Base-by-base conservation (phyloP, 257 asterid genomes). In the Solanum stenotomum region DNA sequence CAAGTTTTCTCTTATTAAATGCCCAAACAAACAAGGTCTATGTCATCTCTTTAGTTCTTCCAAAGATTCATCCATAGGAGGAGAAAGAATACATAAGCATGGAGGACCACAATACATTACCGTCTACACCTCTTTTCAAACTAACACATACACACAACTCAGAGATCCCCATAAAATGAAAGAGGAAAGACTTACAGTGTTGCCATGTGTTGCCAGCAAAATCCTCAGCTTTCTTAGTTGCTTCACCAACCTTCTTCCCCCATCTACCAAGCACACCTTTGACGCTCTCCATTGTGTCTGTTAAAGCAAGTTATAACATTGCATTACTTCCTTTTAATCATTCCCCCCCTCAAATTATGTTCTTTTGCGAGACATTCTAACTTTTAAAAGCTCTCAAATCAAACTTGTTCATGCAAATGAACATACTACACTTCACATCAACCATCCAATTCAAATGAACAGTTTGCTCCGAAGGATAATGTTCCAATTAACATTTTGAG, bases 181-280 rank as follows among this genome's bases (percentile, higher is more conserved):
- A 61, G 67, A 67, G 3, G 67, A 88, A 75, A 85, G 52, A 90
- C 99, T 93, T 90, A 97, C 99, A 90, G 90, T 97, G 99, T 93
- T 97, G 99, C 99, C 99, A 96, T 86, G 96, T 95, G 89, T 96
- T 96, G 52, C 98, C 99, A 11, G 99, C 99, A 72, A 96, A 86
- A 89, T 95, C 98, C 93, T 95, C 98, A 63, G 98, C 98, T 93
- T 94, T 95, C 90, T 89, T 95, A 1, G 98, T 90, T 65, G 98
- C 96, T 88, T 96, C 99, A 71, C 98, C 99, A 8, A 95, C 96
- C 92, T 88, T 95, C 92, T 93, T 95, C 90, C 98, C 96, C 98
- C 98, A 96, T 91, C 91, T 95, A 87, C 98, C 99, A 14, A 96
- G 92, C 77, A 88, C 96, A 90, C 93, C 96, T 94, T 95, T 95